Base-by-base conservation (phyloP, 176 grass and related monocot genomes). In the Avena insularis region DNA sequence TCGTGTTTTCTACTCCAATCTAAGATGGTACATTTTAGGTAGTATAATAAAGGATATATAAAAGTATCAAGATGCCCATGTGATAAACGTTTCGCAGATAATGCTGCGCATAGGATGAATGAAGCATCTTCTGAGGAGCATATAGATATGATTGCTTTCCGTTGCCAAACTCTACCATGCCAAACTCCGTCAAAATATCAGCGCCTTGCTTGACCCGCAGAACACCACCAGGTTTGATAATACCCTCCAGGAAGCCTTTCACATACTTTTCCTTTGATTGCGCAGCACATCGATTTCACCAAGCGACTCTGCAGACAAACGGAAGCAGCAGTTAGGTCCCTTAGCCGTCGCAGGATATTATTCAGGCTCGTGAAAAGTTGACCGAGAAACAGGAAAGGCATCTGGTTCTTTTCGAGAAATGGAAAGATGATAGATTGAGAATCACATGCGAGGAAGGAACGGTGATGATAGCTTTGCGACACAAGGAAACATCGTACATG, bases 121-220 rank as follows among this genome's bases (percentile, higher is more conserved):
- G 48, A 27, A 77, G 86, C 78, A 91, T 88, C 90, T 91, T 55
- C 8, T 25, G 23, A 85, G 25, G 53, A 77, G 16, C 75, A 61
- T 84, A 57, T 12, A 70, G 35, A 53, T 80, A 58, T 8, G 51
- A 31, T 14, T 48, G 31, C 45, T 88, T 78, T 71, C 33, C 75
- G 49, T 60, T 60, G 64, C 75, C 65, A n/a, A 64, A 56, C 77
- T 11, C 36, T 60, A 78, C 54, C 70, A 16, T 54, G 76, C 75
- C 75, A 64, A 91, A 91, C 86, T 82, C 54, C 2, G 53, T 78
- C 85, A 55, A 27, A 15, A 21, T 65, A 35, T 5, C 60, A 85
- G 61, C 50, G 56, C 74, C 70, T 5, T 9, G 38, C 61, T 38
- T 82, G 61, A 81, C 20, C 33, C 35, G 13, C 27, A n/a, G 49